Base-by-base conservation (phyloP, 257 asterid species). In the Solanum neorickii region DNA sequence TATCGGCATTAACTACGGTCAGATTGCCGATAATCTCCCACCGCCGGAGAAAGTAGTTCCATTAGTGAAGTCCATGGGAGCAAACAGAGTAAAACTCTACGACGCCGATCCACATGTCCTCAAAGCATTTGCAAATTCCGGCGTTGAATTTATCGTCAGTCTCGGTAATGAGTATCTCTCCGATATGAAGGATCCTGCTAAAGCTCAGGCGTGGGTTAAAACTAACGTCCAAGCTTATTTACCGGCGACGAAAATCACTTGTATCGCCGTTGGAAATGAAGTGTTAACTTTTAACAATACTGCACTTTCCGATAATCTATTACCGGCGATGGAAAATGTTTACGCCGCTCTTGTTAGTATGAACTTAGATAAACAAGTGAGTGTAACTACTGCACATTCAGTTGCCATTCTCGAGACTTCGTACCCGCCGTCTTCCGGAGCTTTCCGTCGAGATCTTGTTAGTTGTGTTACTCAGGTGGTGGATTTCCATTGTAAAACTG, bases 1-100 rank as follows among this genome's bases (percentile, higher is more conserved):
- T 8, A 87, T 96, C 3, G 98, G 98, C 84, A 91, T 96, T 85
- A 96, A 96, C 97, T 96, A 96, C 89, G 98, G 99, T 69, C 98
- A 92, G 88, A 85, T 96, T n/a, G 99, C 98, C 6, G 87, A 94
- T 94, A 95, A 96, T 86, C 96, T 96, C 47, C 99, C 98, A 5
- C 87, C 94, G 21, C 98, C 99, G 0, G 92, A 92, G 12, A 76
- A 92, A 5, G 98, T 93, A 12, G 89, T 93, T 41, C 95, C 98
- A 0, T 88, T 96, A 16, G 91, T 96, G 21, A 94, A 94, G 87
- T 92, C 99, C 91, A 89, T 95, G 88, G 94, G 96, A 44, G 98
- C 90, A 46, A 90, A 94, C 86, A 89, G 95, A 78, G 86, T 96
- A 35, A 94, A 94, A 89, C 98, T 96, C 89, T 96, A 96, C 87